Conservation (phyloP, 176 grass and related monocot genomes). For the Bolboschoenus planiculmis region DNA sequence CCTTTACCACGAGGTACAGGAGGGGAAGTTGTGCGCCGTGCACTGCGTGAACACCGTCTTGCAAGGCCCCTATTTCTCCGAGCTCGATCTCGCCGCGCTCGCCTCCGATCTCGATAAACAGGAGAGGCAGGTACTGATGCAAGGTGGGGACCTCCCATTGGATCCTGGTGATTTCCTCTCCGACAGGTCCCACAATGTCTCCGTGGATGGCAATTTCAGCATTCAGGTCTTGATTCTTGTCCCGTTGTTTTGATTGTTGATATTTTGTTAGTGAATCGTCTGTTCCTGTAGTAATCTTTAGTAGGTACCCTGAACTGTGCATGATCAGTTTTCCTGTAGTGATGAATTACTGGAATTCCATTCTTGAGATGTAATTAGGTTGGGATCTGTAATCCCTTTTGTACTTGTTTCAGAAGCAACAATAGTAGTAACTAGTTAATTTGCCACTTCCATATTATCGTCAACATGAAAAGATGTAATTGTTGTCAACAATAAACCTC, state of each 20-base stretch:
- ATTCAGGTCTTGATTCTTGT: conserved; percentile 53
- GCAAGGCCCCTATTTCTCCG: conserved; percentile 98
- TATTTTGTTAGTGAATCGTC: neutral
- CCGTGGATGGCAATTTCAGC: conserved; percentile 95
- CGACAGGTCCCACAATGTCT: conserved; percentile 84
- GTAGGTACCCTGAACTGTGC: conserved; percentile 4
- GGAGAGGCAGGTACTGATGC: conserved; percentile 75
- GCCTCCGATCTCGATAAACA: conserved; percentile 77
- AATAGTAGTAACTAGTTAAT: no score
- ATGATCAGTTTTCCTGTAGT: neutral
- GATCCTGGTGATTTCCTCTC: conserved; percentile 51
- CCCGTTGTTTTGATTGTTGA: neutral
- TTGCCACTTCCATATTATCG: neutral
- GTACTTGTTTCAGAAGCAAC: neutral
- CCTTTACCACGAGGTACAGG: conserved; percentile 98
- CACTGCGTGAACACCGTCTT: conserved; percentile 97
- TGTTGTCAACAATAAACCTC: conserved; percentile 6
- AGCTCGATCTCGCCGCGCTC: conserved; percentile 92
- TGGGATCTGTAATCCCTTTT: neutral
- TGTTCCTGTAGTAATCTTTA: neutral
- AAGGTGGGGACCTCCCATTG: conserved; percentile 20
- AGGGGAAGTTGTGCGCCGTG: conserved; percentile 95
- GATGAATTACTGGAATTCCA: neutral
- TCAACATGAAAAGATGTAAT: neutral
- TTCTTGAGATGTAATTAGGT: neutral